Percentiles rank a stretch among this genome's conserved stretches.
phyloP scores from a whole-genome alignment of 2,329 filamentous ascomycete genomes.

The Monosporascus ibericus region DNA sequence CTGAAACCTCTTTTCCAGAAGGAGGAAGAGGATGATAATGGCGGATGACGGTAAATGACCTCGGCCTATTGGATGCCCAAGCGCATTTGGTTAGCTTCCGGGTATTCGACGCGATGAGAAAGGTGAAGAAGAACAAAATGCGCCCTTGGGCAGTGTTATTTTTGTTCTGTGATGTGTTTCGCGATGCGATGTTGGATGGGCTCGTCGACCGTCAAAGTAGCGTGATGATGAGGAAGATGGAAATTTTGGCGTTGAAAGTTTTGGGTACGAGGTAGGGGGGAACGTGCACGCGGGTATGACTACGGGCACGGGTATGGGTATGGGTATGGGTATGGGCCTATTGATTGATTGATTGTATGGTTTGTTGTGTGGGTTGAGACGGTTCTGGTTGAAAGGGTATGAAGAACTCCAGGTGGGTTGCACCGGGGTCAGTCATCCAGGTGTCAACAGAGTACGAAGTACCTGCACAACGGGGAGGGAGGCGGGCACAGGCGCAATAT shows the following conservation, averaged over 20 bases:
- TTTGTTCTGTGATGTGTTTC: background rate
- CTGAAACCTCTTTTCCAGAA: background rate
- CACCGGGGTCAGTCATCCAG: background rate
- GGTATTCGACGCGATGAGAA: background rate
- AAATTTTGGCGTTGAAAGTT: constrained; percentile 1
- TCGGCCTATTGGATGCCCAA: background rate
- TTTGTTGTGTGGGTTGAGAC: background rate
- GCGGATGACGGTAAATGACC: background rate
- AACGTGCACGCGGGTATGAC: background rate
- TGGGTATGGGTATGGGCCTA: too few relatives aligned
- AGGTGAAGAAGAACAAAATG: background rate
- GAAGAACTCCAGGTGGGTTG: background rate
- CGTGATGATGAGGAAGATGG: constrained; percentile 1
- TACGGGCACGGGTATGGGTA: too few relatives aligned
- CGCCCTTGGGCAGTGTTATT: background rate
- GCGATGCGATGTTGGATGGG: background rate
- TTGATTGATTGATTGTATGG: background rate
- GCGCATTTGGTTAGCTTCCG: background rate
- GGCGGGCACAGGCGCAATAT: background rate
- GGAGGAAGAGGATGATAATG: background rate
- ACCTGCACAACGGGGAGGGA: background rate
- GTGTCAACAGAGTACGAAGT: too few relatives aligned
- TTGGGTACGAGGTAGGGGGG: background rate
- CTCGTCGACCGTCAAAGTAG: constrained; percentile 1
- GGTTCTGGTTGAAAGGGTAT: background rate